Base-by-base conservation (phyloP, 257 asterid species). In the Primulina huaijiensis region DNA sequence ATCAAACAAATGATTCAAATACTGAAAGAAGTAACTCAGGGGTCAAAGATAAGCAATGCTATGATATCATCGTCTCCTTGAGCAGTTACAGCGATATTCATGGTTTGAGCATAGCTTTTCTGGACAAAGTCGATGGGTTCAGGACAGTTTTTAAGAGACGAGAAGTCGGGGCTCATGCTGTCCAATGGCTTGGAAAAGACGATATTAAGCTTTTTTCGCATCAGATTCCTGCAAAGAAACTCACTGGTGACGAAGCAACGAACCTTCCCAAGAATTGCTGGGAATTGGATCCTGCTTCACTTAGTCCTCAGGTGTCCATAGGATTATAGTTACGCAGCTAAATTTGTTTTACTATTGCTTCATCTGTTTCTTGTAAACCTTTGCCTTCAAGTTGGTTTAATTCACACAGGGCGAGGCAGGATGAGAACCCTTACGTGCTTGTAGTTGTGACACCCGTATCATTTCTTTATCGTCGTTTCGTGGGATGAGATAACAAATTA, bases 251-350 rank as follows among this genome's bases (percentile, higher is more conserved):
- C 72, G 96, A 87, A 82, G 81, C 82, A 23, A 64, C 82, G 3
- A 80, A 77, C 64, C 92, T 93, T 79, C 83, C 92, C 19, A 86
- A 82, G 76, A 78, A 83, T 76, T 90, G 96, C 75, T 93, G 99
- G 99, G 97, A 89, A 76, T 85, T 93, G 8, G 97, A 93, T 80
- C 92, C 95, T 52, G 80, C 87, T 59, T 81, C 96, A 34, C 83
- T 92, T 74, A 75, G 86, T 76, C 81, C 82, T 6, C 70, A 77
- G 77, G 57, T 68, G 69, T 83, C 78, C 69, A 60, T 60, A 29
- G 69, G 37, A 17, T 33, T 30, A 12, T 78, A 76, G 27, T 17
- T 52, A 14, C 3, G 56, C 56, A 14, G 20, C 56, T 46, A 20
- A 46, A 46, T 46, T 12, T 46, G 20, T 46, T 16, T 16, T 46